Conservation (phyloP, 331 rosid genomes). For the Pyrus hybrid region DNA sequence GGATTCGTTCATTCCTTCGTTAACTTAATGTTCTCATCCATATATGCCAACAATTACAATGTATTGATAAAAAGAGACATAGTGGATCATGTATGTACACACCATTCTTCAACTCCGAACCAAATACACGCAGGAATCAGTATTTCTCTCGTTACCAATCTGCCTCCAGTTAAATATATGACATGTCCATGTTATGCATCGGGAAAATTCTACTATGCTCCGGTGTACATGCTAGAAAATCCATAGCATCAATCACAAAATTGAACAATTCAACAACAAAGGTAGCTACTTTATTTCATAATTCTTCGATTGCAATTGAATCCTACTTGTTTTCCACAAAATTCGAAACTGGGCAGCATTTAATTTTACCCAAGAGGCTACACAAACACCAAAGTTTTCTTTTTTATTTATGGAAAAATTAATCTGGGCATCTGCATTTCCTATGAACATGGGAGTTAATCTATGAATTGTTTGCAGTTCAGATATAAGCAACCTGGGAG, state of each 20-base stretch:
- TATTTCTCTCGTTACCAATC: not conserved
- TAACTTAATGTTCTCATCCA: not conserved
- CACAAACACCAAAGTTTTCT: not conserved
- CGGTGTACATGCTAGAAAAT: not conserved
- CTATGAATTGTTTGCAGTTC: not conserved
- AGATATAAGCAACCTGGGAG: not conserved
- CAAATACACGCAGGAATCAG: not conserved
- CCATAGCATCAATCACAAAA: not conserved
- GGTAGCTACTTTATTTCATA: not conserved
- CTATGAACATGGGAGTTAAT: not conserved
- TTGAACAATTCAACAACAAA: not conserved
- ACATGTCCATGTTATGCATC: not conserved
- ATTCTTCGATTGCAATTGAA: not conserved
- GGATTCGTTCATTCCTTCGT: not conserved
- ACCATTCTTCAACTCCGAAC: slow-evolving; percentile 9
- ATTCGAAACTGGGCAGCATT: not conserved
- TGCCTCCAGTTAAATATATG: not conserved
- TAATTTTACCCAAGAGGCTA: not conserved
- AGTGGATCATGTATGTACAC: not conserved
- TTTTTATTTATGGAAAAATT: too few relatives aligned
- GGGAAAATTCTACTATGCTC: not conserved
- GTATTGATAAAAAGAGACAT: not conserved
- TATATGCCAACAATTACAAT: not conserved
- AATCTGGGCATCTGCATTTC: not conserved
- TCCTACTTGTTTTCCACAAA: not conserved